Evolutionary conservation across 2,329 filamentous ascomycete genomes (phyloP), one percentile per base, ranked within the genome.

Genomic region (Botrytis fragariae): DNA sequence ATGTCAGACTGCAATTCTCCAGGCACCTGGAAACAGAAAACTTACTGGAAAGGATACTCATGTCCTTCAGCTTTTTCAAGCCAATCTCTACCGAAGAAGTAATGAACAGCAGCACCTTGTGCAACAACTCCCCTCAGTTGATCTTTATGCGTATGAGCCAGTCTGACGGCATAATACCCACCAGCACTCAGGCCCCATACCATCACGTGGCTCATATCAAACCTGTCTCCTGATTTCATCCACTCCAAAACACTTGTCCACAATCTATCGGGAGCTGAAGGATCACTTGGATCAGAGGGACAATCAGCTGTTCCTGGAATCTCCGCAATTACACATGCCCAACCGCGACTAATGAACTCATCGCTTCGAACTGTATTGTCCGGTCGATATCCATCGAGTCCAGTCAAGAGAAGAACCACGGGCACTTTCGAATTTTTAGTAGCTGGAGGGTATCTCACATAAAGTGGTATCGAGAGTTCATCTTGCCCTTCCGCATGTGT

Each of bases 251-350:
- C 82, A 74, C 87, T 89, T 44, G 85, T 85, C 86, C 89, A 91
- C 57, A 92, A 81, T 3, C 91, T 84, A 78, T 93, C 91, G 0
- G 88, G 83, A 2, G 85, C 86, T 6, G 82, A 80, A 0, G 90
- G 87, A 78, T 93, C 91, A 0, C 84, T 83, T 44, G 88, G 84
- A 75, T 90, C 88, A 0, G 90, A 88, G 0, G 90, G 90, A 74
- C 87, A 92, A 79, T 93, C 90, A 8, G 89, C 90, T 2, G 90
- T 91, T 0, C 90, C 90, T 0, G 89, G 89, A 72, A 91, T 90
- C 81, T 92, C 91, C 14, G 85, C 85, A 37, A 91, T 86, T 4
- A 92, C 84, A 16, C 83, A 83, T 1, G 85, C 90, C 90, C 90
- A 92, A 4, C 90, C 90, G 60, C 90, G 86, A 1, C 83, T 80